phyloP scores from a whole-genome alignment of 345 rosid genomes.

The Populus deltoides region DNA sequence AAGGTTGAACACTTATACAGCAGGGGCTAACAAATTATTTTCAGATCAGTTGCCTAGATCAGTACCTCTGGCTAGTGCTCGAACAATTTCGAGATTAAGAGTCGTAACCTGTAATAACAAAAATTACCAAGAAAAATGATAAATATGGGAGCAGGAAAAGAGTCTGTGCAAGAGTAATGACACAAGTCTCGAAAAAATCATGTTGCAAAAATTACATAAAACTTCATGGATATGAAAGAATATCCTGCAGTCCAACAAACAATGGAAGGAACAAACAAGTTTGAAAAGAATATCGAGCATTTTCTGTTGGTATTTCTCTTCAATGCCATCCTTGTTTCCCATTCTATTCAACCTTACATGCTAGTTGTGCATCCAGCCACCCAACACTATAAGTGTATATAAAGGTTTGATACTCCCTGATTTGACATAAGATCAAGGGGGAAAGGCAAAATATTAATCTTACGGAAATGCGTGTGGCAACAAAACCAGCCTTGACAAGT shows the following conservation, averaged over 20 bases:
- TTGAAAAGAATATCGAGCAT: neutral
- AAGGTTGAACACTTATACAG: neutral
- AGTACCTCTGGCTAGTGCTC: slow-evolving; percentile 87
- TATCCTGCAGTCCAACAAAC: neutral
- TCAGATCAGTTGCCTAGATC: slow-evolving; percentile 7
- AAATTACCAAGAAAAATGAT: slow-evolving; percentile 3
- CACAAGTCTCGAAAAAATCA: neutral
- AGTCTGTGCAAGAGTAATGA: neutral
- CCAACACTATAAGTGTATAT: too few species aligned
- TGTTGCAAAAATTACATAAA: neutral
- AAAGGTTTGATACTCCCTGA: too few species aligned
- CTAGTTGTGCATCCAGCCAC: too few species aligned
- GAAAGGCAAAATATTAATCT: slow-evolving; percentile 9
- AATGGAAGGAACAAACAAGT: neutral
- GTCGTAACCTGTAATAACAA: slow-evolving; percentile 56
- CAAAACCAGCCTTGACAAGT: slow-evolving; percentile 86
- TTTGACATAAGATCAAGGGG: too few species aligned
- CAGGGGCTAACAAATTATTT: neutral
- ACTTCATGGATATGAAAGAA: neutral
- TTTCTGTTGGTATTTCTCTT: neutral
- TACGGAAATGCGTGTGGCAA: slow-evolving; percentile 90
- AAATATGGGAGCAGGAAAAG: neutral
- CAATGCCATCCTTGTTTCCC: too few species aligned
- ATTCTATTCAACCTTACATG: too few species aligned
- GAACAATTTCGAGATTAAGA: slow-evolving; percentile 87